Evolutionary conservation across 1,284 basidiomycete genomes (phyloP), one percentile per base, ranked within the genome.

Genomic region (Apiotrichum veenhuisii): DNA sequence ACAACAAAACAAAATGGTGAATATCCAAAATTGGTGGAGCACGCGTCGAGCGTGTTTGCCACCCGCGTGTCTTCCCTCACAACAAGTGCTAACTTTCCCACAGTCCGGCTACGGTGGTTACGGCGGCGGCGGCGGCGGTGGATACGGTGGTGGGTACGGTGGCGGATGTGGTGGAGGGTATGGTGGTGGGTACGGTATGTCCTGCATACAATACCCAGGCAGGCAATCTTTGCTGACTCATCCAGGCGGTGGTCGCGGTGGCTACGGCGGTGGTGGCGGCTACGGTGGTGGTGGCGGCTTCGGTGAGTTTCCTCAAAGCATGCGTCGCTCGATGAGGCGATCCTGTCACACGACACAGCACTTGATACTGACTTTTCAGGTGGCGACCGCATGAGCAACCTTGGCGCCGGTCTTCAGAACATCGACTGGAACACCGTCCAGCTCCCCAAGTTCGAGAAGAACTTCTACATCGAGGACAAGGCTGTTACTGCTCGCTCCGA

Each of bases 401-500:
- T 98, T 48, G 95, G 96, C 45, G 85, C 87, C 54, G 84, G 87
- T 52, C 83, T 98, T 51, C 85, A 85, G 63, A 82, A 82, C 59
- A 87, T 96, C 64, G 90, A 98, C 80, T 98, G 95, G 95, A 70
- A 75, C 64, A 69, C 78, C 50, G 81, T 67, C 57, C 85, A 86
- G 62, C 81, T 97, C 57, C 82, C 87, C 71, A 86, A 84, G 67
- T 94, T 94, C 61, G 91, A 93, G 78, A 77, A 77, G 67, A 77
- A 77, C 83, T 99, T 99, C 73, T 99, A 99, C 78, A 81, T 87
- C 58, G 93, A 99, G 77, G 91, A 98, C 78, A 87, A 88, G 70
- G 84, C 85, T 41, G 91, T 98, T 43, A 77, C 86, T 15, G 79
- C 82, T 41, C 88, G 89, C 63, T 85, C 82, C 57, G 92, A 97